These are phyloP conservation scores for Brettanomyces nanus DNA, from an alignment of 805 yeast genomes.

Conservation along the genomic window DNA sequence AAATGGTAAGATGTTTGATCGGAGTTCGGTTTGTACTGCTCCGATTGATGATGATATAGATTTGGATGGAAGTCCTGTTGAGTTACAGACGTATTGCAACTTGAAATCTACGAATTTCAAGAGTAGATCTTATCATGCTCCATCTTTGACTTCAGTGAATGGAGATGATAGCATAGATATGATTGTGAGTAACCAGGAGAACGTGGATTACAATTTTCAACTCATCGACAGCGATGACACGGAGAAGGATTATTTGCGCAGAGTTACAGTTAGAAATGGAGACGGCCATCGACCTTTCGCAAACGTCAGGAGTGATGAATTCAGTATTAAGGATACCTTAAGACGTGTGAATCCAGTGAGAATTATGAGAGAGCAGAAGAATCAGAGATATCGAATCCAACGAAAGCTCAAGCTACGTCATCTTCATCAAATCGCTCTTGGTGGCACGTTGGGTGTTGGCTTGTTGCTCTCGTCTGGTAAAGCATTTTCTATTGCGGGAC, in stretches of 20 bases:
- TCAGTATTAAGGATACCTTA: neutral
- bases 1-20: neutral
- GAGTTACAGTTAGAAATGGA: neutral
- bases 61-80: slow-evolving; percentile 22
- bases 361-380: slow-evolving; percentile 9
- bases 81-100: slow-evolving; percentile 13
- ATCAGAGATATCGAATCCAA: slow-evolving; percentile 32
- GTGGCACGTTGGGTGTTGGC: slow-evolving; percentile 77
- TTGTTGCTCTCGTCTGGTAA: slow-evolving; percentile 62
- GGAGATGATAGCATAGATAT: slow-evolving; percentile 13
- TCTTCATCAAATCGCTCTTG: slow-evolving; percentile 69
- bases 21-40: slow-evolving; percentile 9
- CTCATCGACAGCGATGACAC: slow-evolving; percentile 8
- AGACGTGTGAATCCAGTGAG: slow-evolving; percentile 7
- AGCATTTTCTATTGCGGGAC: slow-evolving; percentile 68
- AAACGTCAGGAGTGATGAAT: neutral
- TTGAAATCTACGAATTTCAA: too few species aligned
- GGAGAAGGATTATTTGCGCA: neutral
- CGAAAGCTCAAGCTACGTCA: slow-evolving; percentile 58
- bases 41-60: slow-evolving; percentile 24
- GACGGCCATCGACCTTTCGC: neutral
- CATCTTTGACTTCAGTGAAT: too few species aligned
- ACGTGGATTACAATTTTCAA: slow-evolving; percentile 22
- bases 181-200: slow-evolving; percentile 23
- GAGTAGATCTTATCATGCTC: too few species aligned